Evolutionary conservation across 2,329 filamentous ascomycete genomes (phyloP), one percentile per base, ranked within the genome.

Genomic region (Tolypocladium paradoxum): DNA sequence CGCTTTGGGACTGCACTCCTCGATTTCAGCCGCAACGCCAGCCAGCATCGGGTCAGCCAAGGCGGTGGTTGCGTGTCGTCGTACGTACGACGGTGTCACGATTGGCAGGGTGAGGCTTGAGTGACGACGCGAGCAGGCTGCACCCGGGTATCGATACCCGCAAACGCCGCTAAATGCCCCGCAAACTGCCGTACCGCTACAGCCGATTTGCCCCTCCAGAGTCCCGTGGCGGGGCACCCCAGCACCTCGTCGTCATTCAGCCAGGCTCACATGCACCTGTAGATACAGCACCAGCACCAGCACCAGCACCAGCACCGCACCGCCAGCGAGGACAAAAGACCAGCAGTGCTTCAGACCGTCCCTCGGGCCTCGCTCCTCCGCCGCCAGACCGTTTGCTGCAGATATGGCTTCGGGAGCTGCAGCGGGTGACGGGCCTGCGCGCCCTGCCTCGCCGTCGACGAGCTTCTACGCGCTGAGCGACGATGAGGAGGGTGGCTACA

Each of bases 401-500:
- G 24, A 11, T 6, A 53, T 50, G 47, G 48, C 37, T n/a, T 31
- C 51, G 35, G 46, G 45, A 18, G 18, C 35, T 11, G 51, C 46
- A 16, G 14, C 46, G 11, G 35, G 27, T 18, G 22, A 49, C 20
- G 31, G 14, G 14, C 29, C 47, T 18, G 51, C 38, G 46, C 53
- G 48, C 22, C 40, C 56, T 31, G 37, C 56, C 24, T 60, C 58
- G 20, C 58, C 58, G n/a, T 58, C 58, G 5, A 45, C 46, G 35
- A 60, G 58, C 51, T 58, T 54, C 45, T 57, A 60, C 76, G 92
- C 92, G 65, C 77, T 97, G 77, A 96, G 89, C 70, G 95, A 99
- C 74, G 90, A 96, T 65, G 91, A 96, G 58, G 93, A 97, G 71
- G 88, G 87, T 60, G 93, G 88, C 46, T 99, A 99, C 73, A 88